Conservation (phyloP, 2,329 filamentous ascomycete genomes). For the Escovopsis sp. region DNA sequence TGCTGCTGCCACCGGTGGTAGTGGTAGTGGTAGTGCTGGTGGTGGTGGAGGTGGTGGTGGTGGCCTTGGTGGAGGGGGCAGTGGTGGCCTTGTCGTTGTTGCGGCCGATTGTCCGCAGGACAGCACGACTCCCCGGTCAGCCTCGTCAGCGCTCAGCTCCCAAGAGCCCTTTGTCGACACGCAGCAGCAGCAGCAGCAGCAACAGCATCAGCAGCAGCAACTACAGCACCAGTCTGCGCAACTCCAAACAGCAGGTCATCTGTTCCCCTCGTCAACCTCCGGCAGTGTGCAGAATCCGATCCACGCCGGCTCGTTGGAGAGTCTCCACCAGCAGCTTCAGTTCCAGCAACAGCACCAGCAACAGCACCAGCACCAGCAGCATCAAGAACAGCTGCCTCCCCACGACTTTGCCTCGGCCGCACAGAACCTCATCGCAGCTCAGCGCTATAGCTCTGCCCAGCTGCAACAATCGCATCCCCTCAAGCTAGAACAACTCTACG, state of each 20-base stretch:
- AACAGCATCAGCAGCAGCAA: constrained; percentile 9
- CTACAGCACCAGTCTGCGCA: constrained; percentile 14
- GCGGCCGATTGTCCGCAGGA: too few species aligned
- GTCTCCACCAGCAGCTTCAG: constrained; percentile 20
- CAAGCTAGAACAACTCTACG: constrained; percentile 17
- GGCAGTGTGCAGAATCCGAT: constrained; percentile 14
- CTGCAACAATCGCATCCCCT: constrained; percentile 16
- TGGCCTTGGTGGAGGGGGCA: too few species aligned
- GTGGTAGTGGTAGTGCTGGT: neutral
- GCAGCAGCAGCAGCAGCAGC: constrained; percentile 10
- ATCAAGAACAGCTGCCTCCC: constrained; percentile 17
- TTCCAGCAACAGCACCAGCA: constrained; percentile 17
- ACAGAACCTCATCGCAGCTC: constrained; percentile 36
- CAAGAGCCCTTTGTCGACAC: too few species aligned
- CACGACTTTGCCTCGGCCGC: constrained; percentile 30
- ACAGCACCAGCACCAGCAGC: constrained; percentile 6
- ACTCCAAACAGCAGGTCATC: constrained; percentile 13
- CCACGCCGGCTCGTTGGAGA: constrained; percentile 16
- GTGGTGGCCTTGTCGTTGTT: too few species aligned
- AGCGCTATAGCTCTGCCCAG: constrained; percentile 28
- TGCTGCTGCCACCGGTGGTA: neutral
- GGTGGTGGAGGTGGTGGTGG: neutral
- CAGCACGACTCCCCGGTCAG: too few species aligned
- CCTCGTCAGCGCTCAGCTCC: too few species aligned
- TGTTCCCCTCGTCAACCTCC: constrained; percentile 16